Evolutionary conservation across 1,284 basidiomycete species (phyloP).

Genomic region (Agaricales sp.): DNA sequence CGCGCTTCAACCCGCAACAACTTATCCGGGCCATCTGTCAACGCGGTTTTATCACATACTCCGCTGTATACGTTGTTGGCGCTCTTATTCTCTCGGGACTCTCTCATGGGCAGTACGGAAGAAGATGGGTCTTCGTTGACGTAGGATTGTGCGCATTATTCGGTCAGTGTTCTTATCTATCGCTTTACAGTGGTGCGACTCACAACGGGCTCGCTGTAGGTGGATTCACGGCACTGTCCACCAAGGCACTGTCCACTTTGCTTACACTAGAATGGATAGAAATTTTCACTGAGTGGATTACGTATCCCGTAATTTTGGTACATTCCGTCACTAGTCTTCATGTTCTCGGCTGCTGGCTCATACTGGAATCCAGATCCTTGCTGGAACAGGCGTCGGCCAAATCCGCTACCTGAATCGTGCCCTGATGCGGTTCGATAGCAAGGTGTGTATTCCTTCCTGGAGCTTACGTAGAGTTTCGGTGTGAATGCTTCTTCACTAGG

Average conservation of each 20-base stretch:
- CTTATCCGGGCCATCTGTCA: slow-evolving; percentile 64
- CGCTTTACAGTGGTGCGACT: slow-evolving; percentile 1
- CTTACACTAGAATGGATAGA: slow-evolving; percentile 67
- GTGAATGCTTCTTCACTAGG: slow-evolving; percentile 28
- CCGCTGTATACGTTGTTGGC: slow-evolving; percentile 47
- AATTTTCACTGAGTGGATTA: slow-evolving; percentile 70
- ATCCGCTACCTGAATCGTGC: slow-evolving; percentile 88
- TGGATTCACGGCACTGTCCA: slow-evolving; percentile 90
- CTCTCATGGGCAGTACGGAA: slow-evolving; percentile 51
- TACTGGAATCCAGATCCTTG: slow-evolving; percentile 42
- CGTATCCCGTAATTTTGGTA: slow-evolving; percentile 65
- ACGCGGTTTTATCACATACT: slow-evolving; percentile 67
- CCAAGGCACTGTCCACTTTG: slow-evolving; percentile 86
- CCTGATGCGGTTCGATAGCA: slow-evolving; percentile 82
- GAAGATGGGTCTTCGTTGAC: slow-evolving; percentile 73
- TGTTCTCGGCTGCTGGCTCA: too few relatives aligned
- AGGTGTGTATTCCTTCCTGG: slow-evolving; percentile 32
- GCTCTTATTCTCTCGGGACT: slow-evolving; percentile 51
- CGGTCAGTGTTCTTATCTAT: slow-evolving; percentile 32
- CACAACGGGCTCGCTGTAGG: too few relatives aligned
- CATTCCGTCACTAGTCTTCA: slow-evolving; percentile 9
- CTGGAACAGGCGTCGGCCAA: slow-evolving; percentile 79
- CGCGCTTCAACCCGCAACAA: slow-evolving; percentile 58
- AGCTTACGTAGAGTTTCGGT: slow-evolving; percentile 1
- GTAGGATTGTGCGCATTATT: slow-evolving; percentile 84